Evolutionary conservation across 2,329 filamentous ascomycete species (phyloP).

Genomic region (Sporothrix euskadiensis): DNA sequence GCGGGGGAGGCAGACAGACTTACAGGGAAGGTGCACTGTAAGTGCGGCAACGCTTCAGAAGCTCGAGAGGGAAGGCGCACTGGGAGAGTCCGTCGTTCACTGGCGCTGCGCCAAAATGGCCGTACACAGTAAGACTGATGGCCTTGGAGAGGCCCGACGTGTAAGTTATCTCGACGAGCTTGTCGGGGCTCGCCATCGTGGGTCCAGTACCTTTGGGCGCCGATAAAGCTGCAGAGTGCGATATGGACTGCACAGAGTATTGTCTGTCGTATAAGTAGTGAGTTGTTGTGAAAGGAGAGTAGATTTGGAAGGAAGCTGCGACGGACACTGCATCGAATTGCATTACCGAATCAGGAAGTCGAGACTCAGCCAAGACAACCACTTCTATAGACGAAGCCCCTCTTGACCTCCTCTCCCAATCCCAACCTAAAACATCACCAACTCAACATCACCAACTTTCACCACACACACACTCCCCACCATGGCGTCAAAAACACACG

Average conservation of each 20-base stretch:
- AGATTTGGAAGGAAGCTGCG: not conserved
- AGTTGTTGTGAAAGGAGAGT: not conserved
- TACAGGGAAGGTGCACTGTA: conserved; percentile 19
- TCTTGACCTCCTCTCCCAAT: not conserved
- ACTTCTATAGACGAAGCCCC: not conserved
- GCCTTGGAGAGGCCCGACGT: not conserved
- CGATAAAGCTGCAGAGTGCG: not conserved
- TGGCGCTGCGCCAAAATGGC: not conserved
- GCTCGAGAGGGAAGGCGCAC: not conserved
- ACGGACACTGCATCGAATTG: not conserved
- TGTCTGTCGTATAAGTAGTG: not conserved
- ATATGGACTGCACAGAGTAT: not conserved
- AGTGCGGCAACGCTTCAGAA: not conserved
- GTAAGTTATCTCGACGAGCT: conserved; percentile 5
- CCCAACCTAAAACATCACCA: not conserved
- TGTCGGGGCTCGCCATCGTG: conserved; percentile 5
- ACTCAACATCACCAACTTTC: not conserved
- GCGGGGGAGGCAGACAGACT: not conserved
- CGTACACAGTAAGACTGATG: not conserved
- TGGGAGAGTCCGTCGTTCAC: not conserved
- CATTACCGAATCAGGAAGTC: not conserved
- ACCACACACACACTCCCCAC: not conserved
- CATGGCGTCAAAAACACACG: conserved; percentile 30
- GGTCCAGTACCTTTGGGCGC: not conserved
- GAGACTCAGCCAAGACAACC: not conserved